Percentiles rank a stretch among this genome's conserved stretches.
Evolutionary conservation across 2,329 filamentous ascomycete species (phyloP).

Genomic region (Neurospora sp.): DNA sequence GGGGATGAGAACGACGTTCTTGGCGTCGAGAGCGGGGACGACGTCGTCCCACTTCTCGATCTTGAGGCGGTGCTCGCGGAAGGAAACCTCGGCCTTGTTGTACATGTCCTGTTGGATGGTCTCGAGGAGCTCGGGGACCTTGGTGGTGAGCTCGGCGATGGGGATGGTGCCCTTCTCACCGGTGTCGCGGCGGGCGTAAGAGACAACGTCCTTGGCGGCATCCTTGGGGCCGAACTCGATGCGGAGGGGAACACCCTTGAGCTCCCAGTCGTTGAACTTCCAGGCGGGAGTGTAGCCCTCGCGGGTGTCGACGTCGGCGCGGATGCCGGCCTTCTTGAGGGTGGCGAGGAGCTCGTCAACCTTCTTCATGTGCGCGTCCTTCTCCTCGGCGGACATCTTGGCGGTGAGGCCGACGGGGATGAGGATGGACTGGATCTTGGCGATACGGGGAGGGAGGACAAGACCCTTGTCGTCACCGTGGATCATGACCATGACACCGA

Average conservation of each 20-base stretch:
- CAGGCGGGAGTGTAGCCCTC: conserved; percentile 90
- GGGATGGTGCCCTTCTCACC: conserved; percentile 73
- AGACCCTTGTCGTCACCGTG: conserved; percentile 94
- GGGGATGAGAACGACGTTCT: conserved; percentile 88
- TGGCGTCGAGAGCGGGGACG: conserved; percentile 76
- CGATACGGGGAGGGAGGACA: conserved; percentile 82
- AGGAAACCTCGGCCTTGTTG: conserved; percentile 65
- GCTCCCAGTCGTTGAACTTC: conserved; percentile 99
- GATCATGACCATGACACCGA: conserved; percentile 98
- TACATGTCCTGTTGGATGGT: conserved; percentile 81
- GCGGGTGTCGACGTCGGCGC: conserved; percentile 72
- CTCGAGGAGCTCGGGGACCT: conserved; percentile 74
- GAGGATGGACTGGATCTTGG: conserved; percentile 76
- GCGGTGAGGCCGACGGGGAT: conserved; percentile 90
- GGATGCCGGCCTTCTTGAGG: conserved; percentile 64
- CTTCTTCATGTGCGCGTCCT: conserved; percentile 64
- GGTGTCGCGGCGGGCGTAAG: conserved; percentile 78
- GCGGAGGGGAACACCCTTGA: conserved; percentile 88
- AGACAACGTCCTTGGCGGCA: conserved; percentile 74
- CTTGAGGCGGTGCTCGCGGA: conserved; percentile 69
- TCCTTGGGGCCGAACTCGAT: conserved; percentile 96
- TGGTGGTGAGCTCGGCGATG: conserved; percentile 61
- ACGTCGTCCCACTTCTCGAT: conserved; percentile 88
- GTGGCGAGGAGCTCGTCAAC: conserved; percentile 60
- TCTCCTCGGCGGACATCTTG: conserved; percentile 73